Evolutionary conservation across 2,329 filamentous ascomycete species (phyloP), one percentile per base, ranked within the genome.

Genomic region (Botrytis deweyae): DNA sequence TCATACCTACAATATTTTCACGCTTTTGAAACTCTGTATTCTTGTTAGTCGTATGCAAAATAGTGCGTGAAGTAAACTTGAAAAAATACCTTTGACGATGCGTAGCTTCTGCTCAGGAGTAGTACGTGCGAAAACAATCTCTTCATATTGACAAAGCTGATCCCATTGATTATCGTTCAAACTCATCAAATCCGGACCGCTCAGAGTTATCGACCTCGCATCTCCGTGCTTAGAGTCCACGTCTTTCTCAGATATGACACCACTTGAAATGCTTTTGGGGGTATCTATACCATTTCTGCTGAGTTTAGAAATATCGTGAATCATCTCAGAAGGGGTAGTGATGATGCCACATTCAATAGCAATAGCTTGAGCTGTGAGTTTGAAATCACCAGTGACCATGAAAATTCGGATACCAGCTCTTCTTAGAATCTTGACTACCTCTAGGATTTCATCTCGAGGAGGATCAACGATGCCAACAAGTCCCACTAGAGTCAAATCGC

Each of bases 301-400:
- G 12, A 77, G 69, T 46, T 46, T 72, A 38, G 58, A 62, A 42
- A 76, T 46, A 65, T 75, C 73, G n/a, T 77, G 70, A n/a, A 77
- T 76, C 72, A 74, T 67, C 29, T 38, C 44, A 40, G 76, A 29
- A 1, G 72, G 63, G 49, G 75, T 76, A 6, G 85, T 91, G 70
- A 94, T 86, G 78, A 94, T 93, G 9, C 91, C 90, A 74, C 90
- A 92, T 67, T 93, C 88, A 6, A 87, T 85, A 0, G 91, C 91
- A 75, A 94, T 93, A 1, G 91, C 90, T 71, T 89, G 85, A 0
- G 92, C 92, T 0, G 92, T 94, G n/a, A 93, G 86, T 58, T 90
- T 90, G 79, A 92, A 93, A 79, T 94, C 92, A 5, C 92, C 92
- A 1, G 92, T 94, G 75, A 88, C 92, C 92, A 94, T 94, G 81